These are phyloP conservation scores for Yamadazyma friedrichii DNA, from an alignment of 1,139 yeast genomes.

Conservation along the genomic window DNA sequence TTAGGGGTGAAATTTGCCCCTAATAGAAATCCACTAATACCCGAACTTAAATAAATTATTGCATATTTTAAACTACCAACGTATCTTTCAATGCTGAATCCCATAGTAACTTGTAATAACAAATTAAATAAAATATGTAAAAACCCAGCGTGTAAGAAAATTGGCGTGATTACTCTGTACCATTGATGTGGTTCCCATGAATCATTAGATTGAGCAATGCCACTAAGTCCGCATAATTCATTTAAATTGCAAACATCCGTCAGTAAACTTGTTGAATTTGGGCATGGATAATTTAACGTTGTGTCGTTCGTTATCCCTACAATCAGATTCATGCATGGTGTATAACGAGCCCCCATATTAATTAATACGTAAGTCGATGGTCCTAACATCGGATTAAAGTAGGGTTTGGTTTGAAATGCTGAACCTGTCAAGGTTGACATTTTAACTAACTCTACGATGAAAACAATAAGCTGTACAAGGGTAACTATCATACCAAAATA, in stretches of 20 bases:
- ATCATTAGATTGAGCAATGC: constrained; percentile 31
- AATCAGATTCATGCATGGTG: constrained; percentile 67
- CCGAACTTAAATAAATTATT: constrained; percentile 59
- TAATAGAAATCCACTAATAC: constrained; percentile 65
- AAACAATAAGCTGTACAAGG: constrained; percentile 54
- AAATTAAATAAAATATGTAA: constrained; percentile 67
- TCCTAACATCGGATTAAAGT: constrained; percentile 78
- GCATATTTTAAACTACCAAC: constrained; percentile 59
- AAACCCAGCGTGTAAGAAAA: constrained; percentile 76
- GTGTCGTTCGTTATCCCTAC: constrained; percentile 50
- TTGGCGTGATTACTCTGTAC: constrained; percentile 69
- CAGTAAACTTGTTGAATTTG: constrained; percentile 57
- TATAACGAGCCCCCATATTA: constrained; percentile 70
- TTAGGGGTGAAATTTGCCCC: constrained; percentile 74
- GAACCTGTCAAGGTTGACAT: constrained; percentile 65
- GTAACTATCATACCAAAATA: constrained; percentile 49
- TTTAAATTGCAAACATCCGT: constrained; percentile 58
- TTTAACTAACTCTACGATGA: constrained; percentile 63
- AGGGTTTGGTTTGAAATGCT: constrained; percentile 68
- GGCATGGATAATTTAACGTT: constrained; percentile 58
- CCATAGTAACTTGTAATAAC: constrained; percentile 60
- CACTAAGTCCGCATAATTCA: constrained; percentile 64
- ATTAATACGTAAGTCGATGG: constrained; percentile 70
- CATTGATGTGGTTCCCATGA: constrained; percentile 56
- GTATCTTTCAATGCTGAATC: constrained; percentile 57